phyloP scores from a whole-genome alignment of 495 filamentous ascomycete genomes.

The Xylaria scruposa region DNA sequence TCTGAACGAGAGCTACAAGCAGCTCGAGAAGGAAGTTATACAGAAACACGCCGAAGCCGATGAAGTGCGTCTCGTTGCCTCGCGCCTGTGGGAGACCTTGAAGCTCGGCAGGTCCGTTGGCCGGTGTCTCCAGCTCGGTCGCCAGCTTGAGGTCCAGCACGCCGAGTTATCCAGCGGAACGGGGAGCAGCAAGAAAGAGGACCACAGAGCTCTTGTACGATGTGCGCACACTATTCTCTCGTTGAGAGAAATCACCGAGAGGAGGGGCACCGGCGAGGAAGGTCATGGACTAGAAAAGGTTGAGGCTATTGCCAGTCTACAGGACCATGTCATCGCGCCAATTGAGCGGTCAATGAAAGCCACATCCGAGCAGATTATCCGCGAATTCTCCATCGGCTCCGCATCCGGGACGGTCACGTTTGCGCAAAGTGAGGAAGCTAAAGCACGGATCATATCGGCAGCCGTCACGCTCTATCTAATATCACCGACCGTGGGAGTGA shows the following conservation, averaged over 20 bases:
- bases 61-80: conserved; percentile 73
- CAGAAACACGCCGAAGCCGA: conserved; percentile 82
- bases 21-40: conserved; percentile 82
- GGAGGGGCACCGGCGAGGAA: conserved; percentile 69
- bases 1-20: conserved; percentile 81
- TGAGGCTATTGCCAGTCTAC: conserved; percentile 69
- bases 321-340: conserved; percentile 69
- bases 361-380: conserved; percentile 79
- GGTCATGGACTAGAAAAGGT: conserved; percentile 77
- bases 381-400: conserved; percentile 81
- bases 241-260: conserved; percentile 73
- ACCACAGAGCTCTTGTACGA: conserved; percentile 77
- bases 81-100: conserved; percentile 79
- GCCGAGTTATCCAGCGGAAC: conserved; percentile 53
- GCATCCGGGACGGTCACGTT: conserved; percentile 67
- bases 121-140: conserved; percentile 76
- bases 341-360: conserved; percentile 71
- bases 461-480: conserved; percentile 82
- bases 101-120: conserved; percentile 76
- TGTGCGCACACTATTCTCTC: conserved; percentile 77
- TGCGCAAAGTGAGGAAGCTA: conserved; percentile 79
- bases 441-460: conserved; percentile 74
- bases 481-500: conserved; percentile 62
- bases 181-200: conserved; percentile 60
- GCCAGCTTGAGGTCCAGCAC: conserved; percentile 87